A percentile compares a stretch with the other conserved stretches of the same genome.
Conservation (phyloP, 805 yeast genomes). For the Spathaspora passalidarum region DNA sequence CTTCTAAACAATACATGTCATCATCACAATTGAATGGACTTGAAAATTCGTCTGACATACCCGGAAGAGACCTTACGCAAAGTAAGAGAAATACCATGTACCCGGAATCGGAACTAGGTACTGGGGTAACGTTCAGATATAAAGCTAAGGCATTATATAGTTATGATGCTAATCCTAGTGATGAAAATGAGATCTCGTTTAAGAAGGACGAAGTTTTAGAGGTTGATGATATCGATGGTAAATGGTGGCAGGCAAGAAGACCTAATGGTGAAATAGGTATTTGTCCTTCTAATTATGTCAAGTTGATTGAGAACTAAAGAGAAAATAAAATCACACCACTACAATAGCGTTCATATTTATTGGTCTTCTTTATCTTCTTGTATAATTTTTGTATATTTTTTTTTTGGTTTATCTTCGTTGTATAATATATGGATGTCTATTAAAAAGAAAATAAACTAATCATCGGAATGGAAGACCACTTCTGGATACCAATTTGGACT, state of each 20-base stretch:
- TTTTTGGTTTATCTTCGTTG: not conserved
- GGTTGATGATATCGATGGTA: conserved; percentile 89
- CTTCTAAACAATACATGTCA: conserved; percentile 37
- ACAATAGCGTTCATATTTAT: not conserved
- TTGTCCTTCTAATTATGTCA: conserved; percentile 93
- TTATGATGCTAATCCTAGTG: conserved; percentile 88
- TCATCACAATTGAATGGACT: conserved; percentile 60
- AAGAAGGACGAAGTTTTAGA: conserved; percentile 87
- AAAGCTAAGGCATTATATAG: conserved; percentile 83
- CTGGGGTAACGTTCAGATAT: conserved; percentile 60
- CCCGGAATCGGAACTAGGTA: conserved; percentile 18
- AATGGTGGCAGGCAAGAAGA: conserved; percentile 98
- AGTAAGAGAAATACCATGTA: conserved; percentile 21
- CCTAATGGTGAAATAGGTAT: conserved; percentile 91
- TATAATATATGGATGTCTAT: not conserved
- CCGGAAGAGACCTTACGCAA: conserved; percentile 27
- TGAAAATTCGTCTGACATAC: conserved; percentile 46
- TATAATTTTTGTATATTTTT: not conserved
- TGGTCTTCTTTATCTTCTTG: not conserved
- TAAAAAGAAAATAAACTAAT: conserved; percentile 1
- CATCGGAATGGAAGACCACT: conserved; percentile 7
- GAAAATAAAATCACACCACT: conserved; percentile 14
- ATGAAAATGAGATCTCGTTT: conserved; percentile 88
- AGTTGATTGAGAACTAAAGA: conserved; percentile 47
- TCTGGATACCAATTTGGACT: conserved; percentile 31